Base-by-base conservation (phyloP, 805 yeast genomes). In the Spathaspora hagerdaliae region DNA sequence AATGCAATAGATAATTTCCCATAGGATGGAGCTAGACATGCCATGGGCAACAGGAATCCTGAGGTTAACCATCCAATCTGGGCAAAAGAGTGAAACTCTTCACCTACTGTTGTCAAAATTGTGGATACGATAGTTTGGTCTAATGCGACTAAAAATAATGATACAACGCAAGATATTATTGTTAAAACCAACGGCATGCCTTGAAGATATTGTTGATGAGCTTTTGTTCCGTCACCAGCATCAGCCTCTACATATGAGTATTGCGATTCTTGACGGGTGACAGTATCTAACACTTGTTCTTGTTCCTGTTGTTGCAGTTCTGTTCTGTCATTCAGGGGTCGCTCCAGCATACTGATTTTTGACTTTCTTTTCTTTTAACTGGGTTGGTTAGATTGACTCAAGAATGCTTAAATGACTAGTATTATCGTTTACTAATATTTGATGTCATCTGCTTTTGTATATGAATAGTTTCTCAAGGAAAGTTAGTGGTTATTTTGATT, bases 121-220 rank as follows among this genome's bases (percentile, higher is more conserved):
- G 85, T 76, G 7, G 76, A 54, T 2, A 77, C 76, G 46, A 82
- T 81, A n/a, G 84, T 80, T 51, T 77, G 81, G 56, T 82, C 87
- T 36, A 82, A 59, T 0, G 85, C 83, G 12, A 70, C 60, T 33
- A 69, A 53, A 49, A 70, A 69, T 38, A 70, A 55, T 7, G 59
- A 45, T 4, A 60, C 54, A 14, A 66, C 63, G 41, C 67, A 58
- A 44, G 68, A 59, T 10, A 53, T 29, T 6, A 67, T 46, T 0
- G 67, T 60, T 2, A 64, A 38, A 1, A 41, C 41, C n/a, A 70
- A 51, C 27, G 47, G 55, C 3, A 52, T 1, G 5, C 75, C 74
- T 6, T 53, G 50, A 4, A 65, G 41, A 43, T 65, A 59, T 39
- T 70, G 75, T 39, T 69, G 72, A 2, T 57, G 39, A 7, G 71